Conservation (phyloP, 2,329 filamentous ascomycete species). For the Talaromyces islandicus region DNA sequence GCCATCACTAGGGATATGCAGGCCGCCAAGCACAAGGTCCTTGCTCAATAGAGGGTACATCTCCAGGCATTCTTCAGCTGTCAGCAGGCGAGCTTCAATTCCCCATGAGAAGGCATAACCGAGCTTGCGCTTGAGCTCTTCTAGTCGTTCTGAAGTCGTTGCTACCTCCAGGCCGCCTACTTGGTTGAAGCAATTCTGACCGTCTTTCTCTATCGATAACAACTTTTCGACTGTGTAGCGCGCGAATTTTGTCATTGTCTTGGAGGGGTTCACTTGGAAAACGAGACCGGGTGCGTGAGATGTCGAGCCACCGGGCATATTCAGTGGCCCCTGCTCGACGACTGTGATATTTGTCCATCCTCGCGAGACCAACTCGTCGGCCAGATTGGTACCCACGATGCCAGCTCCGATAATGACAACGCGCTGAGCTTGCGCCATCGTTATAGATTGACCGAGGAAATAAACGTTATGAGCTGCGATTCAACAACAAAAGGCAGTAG, state of each 20-base stretch:
- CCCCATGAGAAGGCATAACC: conserved; percentile 59
- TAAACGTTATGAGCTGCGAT: not conserved
- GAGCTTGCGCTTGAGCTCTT: conserved; percentile 58
- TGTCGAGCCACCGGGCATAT: conserved; percentile 59
- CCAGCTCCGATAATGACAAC: conserved; percentile 59
- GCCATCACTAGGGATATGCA: conserved; percentile 57
- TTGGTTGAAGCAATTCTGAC: conserved; percentile 52
- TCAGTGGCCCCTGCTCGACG: conserved; percentile 57
- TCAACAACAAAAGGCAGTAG: not conserved
- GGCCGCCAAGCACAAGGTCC: conserved; percentile 50
- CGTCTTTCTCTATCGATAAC: conserved; percentile 45
- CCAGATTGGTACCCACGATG: conserved; percentile 59
- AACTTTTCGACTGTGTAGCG: conserved; percentile 59
- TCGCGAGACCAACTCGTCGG: conserved; percentile 57
- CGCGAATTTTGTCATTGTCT: conserved; percentile 49
- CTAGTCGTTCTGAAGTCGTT: conserved; percentile 52
- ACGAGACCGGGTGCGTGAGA: conserved; percentile 61
- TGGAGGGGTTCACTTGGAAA: conserved; percentile 51
- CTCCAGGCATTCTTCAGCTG: conserved; percentile 46
- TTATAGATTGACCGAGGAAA: not conserved
- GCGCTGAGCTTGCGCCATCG: conserved; percentile 34
- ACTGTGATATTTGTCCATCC: conserved; percentile 62
- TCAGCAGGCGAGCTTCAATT: conserved; percentile 49
- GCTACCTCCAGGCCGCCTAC: conserved; percentile 59
- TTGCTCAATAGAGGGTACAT: conserved; percentile 52